Conservation (phyloP, 345 rosid genomes). For the Eucalyptus pauciflora region DNA sequence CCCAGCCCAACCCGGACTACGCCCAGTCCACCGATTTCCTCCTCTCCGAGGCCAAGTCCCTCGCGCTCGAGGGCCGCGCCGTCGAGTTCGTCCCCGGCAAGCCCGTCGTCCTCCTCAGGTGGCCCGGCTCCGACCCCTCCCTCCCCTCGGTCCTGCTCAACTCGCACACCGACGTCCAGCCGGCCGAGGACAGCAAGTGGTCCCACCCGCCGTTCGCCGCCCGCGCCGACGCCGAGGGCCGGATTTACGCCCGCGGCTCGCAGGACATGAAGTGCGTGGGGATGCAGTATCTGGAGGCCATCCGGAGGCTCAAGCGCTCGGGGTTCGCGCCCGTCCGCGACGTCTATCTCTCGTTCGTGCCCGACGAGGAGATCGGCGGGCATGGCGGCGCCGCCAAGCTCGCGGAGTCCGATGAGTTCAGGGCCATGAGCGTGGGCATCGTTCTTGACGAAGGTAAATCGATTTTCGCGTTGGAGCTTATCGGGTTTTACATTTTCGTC, state of each 20-base stretch:
- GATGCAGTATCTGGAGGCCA: conserved; percentile 86
- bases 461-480: neutral
- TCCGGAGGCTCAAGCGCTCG: conserved; percentile 47
- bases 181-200: conserved; percentile 79
- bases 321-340: conserved; percentile 63
- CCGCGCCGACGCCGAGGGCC: conserved; percentile 58
- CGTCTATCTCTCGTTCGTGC: conserved; percentile 63
- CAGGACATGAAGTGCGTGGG: conserved; percentile 99
- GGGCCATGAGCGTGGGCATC: conserved; percentile 54
- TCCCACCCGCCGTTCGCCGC: conserved; percentile 59
- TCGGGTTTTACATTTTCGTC: neutral
- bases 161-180: conserved; percentile 97
- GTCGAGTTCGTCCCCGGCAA: conserved; percentile 54
- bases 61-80: conserved; percentile 50
- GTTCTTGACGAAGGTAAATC: conserved; percentile 84
- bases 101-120: conserved; percentile 66
- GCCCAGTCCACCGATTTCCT: conserved; percentile 44
- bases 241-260: conserved; percentile 80
- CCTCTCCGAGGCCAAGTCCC: conserved; percentile 47
- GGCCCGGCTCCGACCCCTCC: conserved; percentile 54
- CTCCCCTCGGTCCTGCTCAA: conserved; percentile 75
- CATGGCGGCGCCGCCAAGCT: conserved; percentile 81
- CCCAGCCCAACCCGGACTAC: conserved; percentile 78
- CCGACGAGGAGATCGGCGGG: conserved; percentile 97
- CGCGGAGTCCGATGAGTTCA: conserved; percentile 45